Conservation (phyloP, 1,139 yeast genomes). For the Geotrichum siamense region DNA sequence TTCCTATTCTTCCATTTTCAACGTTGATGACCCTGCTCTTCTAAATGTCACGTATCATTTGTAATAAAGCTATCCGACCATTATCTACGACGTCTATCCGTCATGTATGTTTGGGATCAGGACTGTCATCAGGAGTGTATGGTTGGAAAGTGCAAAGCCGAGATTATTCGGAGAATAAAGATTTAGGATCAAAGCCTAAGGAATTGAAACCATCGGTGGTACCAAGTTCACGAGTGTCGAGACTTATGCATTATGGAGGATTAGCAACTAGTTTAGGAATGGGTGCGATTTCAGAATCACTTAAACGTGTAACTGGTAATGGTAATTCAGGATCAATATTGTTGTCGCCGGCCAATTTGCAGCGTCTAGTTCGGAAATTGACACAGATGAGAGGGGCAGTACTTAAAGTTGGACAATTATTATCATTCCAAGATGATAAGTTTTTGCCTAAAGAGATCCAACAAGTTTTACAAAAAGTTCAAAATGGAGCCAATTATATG, state of each 20-base stretch:
- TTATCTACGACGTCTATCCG: too few relatives aligned
- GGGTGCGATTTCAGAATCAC: constrained; percentile 74
- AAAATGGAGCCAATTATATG: constrained; percentile 94
- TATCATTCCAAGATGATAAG: constrained; percentile 82
- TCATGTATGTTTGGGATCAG: too few relatives aligned
- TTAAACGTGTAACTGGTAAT: constrained; percentile 50
- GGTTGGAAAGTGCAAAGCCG: too few relatives aligned
- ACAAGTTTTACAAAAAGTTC: constrained; percentile 72
- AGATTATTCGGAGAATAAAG: constrained; percentile 26
- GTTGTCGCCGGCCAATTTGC: constrained; percentile 75
- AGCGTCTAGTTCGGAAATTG: constrained; percentile 77
- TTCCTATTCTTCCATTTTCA: too few relatives aligned
- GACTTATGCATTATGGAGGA: constrained; percentile 88
- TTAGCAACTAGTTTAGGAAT: constrained; percentile 88
- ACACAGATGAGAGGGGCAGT: constrained; percentile 99
- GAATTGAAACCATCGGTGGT: constrained; percentile 50
- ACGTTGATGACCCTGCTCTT: too few relatives aligned
- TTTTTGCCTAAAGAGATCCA: constrained; percentile 82
- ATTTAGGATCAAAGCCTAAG: constrained; percentile 32
- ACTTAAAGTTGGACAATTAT: constrained; percentile 86
- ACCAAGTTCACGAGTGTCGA: constrained; percentile 77
- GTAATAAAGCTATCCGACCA: too few relatives aligned
- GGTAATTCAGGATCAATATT: constrained; percentile 47
- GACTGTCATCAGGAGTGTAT: too few relatives aligned
- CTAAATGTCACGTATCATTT: too few relatives aligned